Evolutionary conservation across 2,329 filamentous ascomycete genomes (phyloP), one percentile per base, ranked within the genome.

Genomic region (Fusarium brachygibbosum): DNA sequence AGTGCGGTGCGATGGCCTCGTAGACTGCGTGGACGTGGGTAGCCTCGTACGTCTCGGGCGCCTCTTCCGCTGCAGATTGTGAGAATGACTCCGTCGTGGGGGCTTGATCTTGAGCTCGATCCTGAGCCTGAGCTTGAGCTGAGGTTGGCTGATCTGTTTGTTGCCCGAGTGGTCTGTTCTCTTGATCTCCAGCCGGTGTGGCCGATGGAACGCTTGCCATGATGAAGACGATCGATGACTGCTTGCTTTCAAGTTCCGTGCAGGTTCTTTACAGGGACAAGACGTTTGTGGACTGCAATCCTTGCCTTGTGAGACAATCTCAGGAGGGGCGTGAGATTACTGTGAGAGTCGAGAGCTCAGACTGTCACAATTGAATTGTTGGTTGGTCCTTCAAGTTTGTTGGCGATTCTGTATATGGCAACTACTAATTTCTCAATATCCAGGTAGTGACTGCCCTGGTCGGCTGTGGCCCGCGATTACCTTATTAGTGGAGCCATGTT

Each of bases 21-120:
- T 99, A 99, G 68, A 99, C 93, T 60, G 88, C 84, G 80, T 99
- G 96, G 58, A 99, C 96, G 81, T 98, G 93, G 70, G 90, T 82
- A 68, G 90, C 86, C 82, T 99, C 96, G 82, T 97, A 98, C 32
- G 81, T 79, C 66, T 86, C 85, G 32, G 86, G 83, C 17, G 76
- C 74, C 34, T 70, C 72, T 61, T 71, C 65, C 58, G 68, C 68
- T 56, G 63, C 69, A 29, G 67, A 71, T 56, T 71, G 54, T 63
- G 71, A 56, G 50, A 62, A 59, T 17, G 52, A 28, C 19, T 63
- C 54, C 57, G 62, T 14, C 57, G 62, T 14, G 17, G 45, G 55
- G 34, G 34, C 31, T 58, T 57, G 55, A 42, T 55, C 57, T 42
- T 58, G 59, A 49, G 57, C 46, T 50, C 29, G 45, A 48, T n/a